These are phyloP conservation scores for Zygoascus ofunaensis DNA, from an alignment of 805 yeast genomes.

Conservation along the genomic window DNA sequence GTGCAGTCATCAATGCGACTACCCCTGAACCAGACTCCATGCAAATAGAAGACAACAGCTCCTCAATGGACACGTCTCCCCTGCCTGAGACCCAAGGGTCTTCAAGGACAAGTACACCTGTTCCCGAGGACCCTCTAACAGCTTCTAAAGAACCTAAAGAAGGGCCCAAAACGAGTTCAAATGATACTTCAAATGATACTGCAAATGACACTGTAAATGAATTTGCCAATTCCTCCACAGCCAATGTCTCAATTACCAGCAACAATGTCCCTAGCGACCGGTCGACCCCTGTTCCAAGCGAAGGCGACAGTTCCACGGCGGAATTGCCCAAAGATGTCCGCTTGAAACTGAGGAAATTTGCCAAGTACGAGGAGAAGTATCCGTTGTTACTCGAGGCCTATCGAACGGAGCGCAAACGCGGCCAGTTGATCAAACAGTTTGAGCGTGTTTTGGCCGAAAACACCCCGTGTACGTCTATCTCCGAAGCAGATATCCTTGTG, in stretches of 20 bases:
- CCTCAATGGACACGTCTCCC: neutral
- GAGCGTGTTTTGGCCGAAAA: conserved; percentile 65
- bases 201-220: neutral
- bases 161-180: neutral
- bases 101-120: no score
- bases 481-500: conserved; percentile 61
- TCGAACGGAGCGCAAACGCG: conserved; percentile 64
- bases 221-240: neutral
- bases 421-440: conserved; percentile 48
- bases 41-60: conserved; percentile 11
- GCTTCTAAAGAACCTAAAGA: neutral
- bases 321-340: conserved; percentile 49
- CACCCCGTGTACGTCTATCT: conserved; percentile 70
- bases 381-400: conserved; percentile 78
- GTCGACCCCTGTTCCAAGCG: neutral
- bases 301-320: conserved; percentile 13
- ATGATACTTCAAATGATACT: neutral
- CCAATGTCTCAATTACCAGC: conserved; percentile 1
- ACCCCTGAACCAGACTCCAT: conserved; percentile 18
- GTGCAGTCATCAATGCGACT: conserved; percentile 7
- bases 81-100: neutral
- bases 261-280: conserved; percentile 6
- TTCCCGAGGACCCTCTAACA: no score
- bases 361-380: conserved; percentile 83
- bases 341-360: conserved; percentile 61